phyloP scores from a whole-genome alignment of 495 filamentous ascomycete genomes.

The Aspergillus ellipticus region DNA sequence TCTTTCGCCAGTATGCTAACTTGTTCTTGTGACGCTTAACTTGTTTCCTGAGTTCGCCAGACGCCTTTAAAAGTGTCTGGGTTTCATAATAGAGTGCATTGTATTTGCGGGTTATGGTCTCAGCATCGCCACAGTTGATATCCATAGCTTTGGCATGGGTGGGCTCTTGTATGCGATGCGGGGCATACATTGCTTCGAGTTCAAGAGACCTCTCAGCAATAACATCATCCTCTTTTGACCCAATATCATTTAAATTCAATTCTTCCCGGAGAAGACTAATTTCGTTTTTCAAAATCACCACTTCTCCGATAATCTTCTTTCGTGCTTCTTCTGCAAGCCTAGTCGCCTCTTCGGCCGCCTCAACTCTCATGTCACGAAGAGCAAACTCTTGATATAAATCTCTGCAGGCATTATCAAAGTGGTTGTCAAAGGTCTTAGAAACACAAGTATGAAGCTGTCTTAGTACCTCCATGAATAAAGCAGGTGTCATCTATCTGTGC shows the following conservation, averaged over 20 bases:
- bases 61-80: conserved; percentile 22
- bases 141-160: not conserved
- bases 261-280: conserved; percentile 22
- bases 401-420: conserved; percentile 31
- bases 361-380: conserved; percentile 17
- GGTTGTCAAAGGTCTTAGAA: conserved; percentile 25
- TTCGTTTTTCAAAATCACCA: conserved; percentile 26
- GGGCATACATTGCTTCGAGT: conserved; percentile 30
- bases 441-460: conserved; percentile 34
- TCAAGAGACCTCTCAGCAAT: conserved; percentile 6
- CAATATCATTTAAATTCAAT: conserved; percentile 16
- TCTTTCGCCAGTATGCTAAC: conserved; percentile 30
- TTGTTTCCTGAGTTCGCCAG: conserved; percentile 25
- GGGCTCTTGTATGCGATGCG: conserved; percentile 18
- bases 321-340: conserved; percentile 21
- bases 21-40: conserved; percentile 39
- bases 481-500: not conserved
- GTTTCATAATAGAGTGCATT: conserved; percentile 30
- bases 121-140: conserved; percentile 1
- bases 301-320: conserved; percentile 15
- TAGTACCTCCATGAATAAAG: conserved; percentile 33
- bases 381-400: conserved; percentile 25
- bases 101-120: conserved; percentile 28
- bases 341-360: conserved; percentile 21
- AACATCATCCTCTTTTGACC: conserved; percentile 8